Base-by-base conservation (phyloP, 2,329 filamentous ascomycete genomes). In the Calonectria pseudoturangicola region DNA sequence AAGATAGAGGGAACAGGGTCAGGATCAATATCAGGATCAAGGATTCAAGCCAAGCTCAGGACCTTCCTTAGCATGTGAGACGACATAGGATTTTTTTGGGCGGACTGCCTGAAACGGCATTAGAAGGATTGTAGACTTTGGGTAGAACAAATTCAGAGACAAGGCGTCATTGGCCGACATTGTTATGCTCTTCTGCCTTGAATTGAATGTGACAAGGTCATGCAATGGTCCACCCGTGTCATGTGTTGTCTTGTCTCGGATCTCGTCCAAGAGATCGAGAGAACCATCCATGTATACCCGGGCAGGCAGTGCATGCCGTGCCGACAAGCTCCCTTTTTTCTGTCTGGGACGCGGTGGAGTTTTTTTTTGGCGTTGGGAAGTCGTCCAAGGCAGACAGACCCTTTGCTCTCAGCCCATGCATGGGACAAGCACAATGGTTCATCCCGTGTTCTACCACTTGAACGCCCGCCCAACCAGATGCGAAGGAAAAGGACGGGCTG, bases 241-340 rank as follows among this genome's bases (percentile, higher is more conserved):
- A 76, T 78, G 73, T 66, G 70, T 69, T 60, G 63, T 39, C 58
- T 41, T 77, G 76, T 77, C 76, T 77, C 70, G 71, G 62, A 50
- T 48, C 33, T 33, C 71, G 54, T 60, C 33, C 33, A 36, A 51
- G 47, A 58, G 74, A 74, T 75, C 70, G 76, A 64, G 62, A 71
- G 28, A 21, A 36, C 21, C 21, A 21, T 6, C 33, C 33, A 36
- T 36, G n/a, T 25, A 48, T 12, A 21, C 21, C 25, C 45, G 43
- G n/a, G n/a, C 12, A 8, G 21, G 45, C 12, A 13, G 45, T 13
- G 45, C 45, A 25, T 48, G 39, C 28, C 39, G 54, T 18, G 28
- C 18, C n/a, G n/a, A 27, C 21, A 18, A 16, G 51, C 30, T 33
- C 28, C 15, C 28, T 10, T 21, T 27, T 16, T 12, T 28, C 16